A percentile compares a stretch with the other conserved stretches of the same genome.
Evolutionary conservation across 441 rosid genomes (phyloP).

Genomic region (Erysimum cheiri): DNA sequence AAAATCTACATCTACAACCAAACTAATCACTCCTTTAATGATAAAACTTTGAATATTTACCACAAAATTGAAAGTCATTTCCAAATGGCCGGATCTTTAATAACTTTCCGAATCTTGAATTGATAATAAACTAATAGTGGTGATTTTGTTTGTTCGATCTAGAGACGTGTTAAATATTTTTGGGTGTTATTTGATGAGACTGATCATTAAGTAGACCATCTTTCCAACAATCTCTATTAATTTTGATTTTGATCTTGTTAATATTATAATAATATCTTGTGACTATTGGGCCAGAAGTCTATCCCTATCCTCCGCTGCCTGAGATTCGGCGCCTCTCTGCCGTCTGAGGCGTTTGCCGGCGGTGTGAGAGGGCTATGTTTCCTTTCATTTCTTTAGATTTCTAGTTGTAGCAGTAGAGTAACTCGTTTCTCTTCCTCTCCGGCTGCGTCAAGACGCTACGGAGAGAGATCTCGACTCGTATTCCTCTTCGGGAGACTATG

Average conservation of each 20-base stretch:
- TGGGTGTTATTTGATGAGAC: not conserved
- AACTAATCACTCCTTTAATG: too few relatives aligned
- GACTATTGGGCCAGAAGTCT: not conserved
- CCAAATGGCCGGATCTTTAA: not conserved
- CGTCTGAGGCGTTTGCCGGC: too few relatives aligned
- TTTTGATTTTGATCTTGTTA: slow-evolving; percentile 3
- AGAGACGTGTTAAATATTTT: not conserved
- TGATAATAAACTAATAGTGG: not conserved
- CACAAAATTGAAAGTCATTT: not conserved
- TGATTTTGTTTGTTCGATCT: not conserved
- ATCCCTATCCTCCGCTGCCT: slow-evolving; percentile 2
- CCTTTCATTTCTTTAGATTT: too few relatives aligned
- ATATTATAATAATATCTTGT: not conserved
- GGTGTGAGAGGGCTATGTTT: too few relatives aligned
- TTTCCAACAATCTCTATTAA: slow-evolving; percentile 31
- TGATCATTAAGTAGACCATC: slow-evolving; percentile 6
- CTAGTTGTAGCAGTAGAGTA: too few relatives aligned
- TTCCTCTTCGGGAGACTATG: too few relatives aligned
- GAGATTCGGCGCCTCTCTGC: too few relatives aligned
- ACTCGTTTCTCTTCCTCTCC: too few relatives aligned
- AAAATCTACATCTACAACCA: too few relatives aligned
- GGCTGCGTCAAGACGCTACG: too few relatives aligned
- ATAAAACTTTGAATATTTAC: not conserved
- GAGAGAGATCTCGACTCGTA: too few relatives aligned
- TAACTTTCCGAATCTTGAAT: not conserved